Conservation (phyloP, 768 basidiomycete species). For the Agrocybe praecox region DNA sequence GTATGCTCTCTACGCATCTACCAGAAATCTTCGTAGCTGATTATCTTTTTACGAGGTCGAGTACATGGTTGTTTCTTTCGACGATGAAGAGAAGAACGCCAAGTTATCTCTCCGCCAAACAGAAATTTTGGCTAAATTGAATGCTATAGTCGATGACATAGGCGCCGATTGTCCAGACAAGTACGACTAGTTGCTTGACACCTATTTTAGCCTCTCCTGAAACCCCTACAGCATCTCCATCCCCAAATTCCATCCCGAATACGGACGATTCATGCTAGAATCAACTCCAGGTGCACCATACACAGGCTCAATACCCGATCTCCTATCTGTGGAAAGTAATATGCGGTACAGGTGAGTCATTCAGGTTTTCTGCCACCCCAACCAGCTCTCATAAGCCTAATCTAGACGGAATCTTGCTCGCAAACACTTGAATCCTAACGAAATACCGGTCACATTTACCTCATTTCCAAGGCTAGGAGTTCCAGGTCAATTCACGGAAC, state of each 20-base stretch:
- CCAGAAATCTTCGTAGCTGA: background rate
- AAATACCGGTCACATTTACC: constrained; percentile 91
- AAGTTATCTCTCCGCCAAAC: constrained; percentile 92
- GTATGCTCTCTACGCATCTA: constrained; percentile 43
- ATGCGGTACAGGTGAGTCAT: constrained; percentile 86
- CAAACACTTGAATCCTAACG: constrained; percentile 79
- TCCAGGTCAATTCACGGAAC: constrained; percentile 90
- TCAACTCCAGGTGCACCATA: constrained; percentile 97
- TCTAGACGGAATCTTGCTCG: constrained; percentile 81
- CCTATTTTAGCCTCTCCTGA: background rate
- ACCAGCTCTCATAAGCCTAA: constrained; percentile 1
- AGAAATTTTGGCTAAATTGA: constrained; percentile 86
- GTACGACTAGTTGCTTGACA: constrained; percentile 39
- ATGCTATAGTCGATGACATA: constrained; percentile 67
- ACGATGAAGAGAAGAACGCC: constrained; percentile 77
- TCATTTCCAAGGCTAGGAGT: constrained; percentile 94
- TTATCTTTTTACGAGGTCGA: constrained; percentile 59
- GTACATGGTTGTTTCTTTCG: constrained; percentile 92
- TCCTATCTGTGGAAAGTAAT: constrained; percentile 89
- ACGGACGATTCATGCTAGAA: constrained; percentile 98
- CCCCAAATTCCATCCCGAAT: constrained; percentile 97
- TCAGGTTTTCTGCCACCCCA: background rate
- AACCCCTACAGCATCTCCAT: constrained; percentile 57
- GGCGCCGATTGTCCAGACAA: constrained; percentile 57
- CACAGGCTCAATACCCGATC: constrained; percentile 82